These are phyloP conservation scores for Nyctanthes arbortristis DNA, from an alignment of 257 asterid genomes.

Conservation along the genomic window DNA sequence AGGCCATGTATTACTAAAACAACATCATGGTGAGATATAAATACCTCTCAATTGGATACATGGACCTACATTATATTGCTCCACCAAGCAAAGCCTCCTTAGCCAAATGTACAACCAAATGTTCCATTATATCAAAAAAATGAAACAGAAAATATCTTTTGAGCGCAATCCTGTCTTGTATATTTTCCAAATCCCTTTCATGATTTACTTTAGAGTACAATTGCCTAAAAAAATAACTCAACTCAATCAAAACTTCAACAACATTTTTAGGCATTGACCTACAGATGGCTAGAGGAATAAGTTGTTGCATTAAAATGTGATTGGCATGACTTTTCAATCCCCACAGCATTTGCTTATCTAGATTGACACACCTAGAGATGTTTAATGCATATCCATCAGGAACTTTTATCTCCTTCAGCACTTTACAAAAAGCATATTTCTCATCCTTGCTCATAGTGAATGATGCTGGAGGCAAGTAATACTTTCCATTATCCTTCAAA, in stretches of 20 bases:
- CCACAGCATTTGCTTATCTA: background rate
- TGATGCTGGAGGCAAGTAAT: background rate
- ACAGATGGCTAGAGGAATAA: too few species aligned
- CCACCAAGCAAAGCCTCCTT: too few species aligned
- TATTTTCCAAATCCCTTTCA: background rate
- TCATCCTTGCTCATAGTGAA: background rate
- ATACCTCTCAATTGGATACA: too few species aligned
- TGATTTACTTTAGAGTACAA: background rate
- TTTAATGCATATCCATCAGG: constrained; percentile 8
- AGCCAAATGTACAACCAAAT: background rate
- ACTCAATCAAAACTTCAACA: background rate
- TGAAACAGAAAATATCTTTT: background rate
- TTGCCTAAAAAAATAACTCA: background rate
- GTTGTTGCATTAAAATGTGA: background rate
- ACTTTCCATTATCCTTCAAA: background rate
- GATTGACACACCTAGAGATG: constrained; percentile 1
- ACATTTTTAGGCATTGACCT: background rate
- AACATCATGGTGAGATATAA: too few species aligned
- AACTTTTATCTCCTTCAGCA: background rate
- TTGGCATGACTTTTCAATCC: constrained; percentile 7
- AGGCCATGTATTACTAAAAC: too few species aligned
- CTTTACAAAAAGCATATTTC: background rate
- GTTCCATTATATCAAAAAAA: constrained; percentile 9
- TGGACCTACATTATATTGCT: too few species aligned
- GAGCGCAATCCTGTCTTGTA: background rate